These are phyloP conservation scores for Emergomyces africanus DNA, from an alignment of 2,329 filamentous ascomycete genomes.

Conservation along the genomic window DNA sequence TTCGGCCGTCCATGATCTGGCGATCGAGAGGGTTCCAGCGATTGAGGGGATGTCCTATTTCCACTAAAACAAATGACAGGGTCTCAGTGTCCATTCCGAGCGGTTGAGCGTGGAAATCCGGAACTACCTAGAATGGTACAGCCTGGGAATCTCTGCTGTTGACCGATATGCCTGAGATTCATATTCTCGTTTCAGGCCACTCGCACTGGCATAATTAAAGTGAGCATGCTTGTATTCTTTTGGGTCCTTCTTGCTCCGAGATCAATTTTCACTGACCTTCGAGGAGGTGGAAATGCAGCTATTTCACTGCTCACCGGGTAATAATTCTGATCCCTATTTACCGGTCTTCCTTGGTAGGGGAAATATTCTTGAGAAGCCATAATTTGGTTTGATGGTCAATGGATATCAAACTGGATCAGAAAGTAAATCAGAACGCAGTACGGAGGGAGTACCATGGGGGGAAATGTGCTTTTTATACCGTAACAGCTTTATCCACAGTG, in stretches of 20 bases:
- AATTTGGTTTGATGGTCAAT: conserved; percentile 4
- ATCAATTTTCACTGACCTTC: conserved; percentile 8
- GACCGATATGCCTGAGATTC: conserved; percentile 3
- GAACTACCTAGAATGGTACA: conserved; percentile 6
- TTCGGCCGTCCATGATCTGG: conserved; percentile 18
- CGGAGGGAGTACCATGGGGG: not conserved
- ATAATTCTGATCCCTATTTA: conserved; percentile 6
- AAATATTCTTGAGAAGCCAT: conserved; percentile 10
- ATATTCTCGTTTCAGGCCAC: conserved; percentile 4
- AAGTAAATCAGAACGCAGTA: not conserved
- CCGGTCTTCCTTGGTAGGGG: conserved; percentile 6
- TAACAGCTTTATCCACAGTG: not conserved
- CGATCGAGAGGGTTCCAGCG: conserved; percentile 10
- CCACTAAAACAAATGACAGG: conserved; percentile 2
- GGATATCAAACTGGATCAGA: not conserved
- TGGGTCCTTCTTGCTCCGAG: not conserved
- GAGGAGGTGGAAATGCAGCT: conserved; percentile 9
- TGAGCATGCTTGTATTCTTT: conserved; percentile 5
- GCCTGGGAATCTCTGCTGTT: not conserved
- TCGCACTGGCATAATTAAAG: conserved; percentile 5
- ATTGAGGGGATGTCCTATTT: conserved; percentile 6
- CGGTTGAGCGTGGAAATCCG: not conserved
- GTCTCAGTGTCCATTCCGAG: conserved; percentile 1
- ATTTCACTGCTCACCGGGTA: conserved; percentile 6
- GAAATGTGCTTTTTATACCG: conserved; percentile 1